Percentiles rank a stretch among this genome's conserved stretches.
Evolutionary conservation across 106 monocot genomes (phyloP).

Genomic region (Phalaenopsis aphrodite): DNA sequence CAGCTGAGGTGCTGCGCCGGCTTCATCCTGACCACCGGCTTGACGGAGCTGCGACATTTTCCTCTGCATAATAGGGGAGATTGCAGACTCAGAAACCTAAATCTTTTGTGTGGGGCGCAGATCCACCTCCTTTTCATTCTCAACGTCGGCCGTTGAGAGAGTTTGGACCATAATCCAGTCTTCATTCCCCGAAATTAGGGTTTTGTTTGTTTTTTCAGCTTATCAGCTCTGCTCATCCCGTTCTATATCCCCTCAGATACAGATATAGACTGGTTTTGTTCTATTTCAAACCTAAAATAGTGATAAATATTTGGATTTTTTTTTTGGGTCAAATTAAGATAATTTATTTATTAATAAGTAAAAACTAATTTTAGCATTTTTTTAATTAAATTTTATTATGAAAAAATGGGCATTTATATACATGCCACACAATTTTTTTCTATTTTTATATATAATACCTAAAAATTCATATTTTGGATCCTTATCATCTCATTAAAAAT

Average conservation of each 20-base stretch:
- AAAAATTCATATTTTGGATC: no score
- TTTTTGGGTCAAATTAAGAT: no score
- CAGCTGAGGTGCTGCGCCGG: constrained; percentile 2
- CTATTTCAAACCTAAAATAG: not conserved
- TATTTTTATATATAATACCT: no score
- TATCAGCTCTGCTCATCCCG: not conserved
- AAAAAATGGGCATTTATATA: no score
- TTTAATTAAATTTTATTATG: no score
- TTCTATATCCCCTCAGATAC: no score
- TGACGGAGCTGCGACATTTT: not conserved
- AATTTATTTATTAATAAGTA: no score
- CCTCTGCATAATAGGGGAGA: not conserved
- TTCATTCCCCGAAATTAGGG: constrained; percentile 4
- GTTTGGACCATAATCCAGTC: constrained; percentile 3
- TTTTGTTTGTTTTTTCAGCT: not conserved
- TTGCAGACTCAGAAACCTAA: not conserved
- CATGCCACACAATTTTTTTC: no score
- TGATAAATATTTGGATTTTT: no score
- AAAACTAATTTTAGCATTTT: no score
- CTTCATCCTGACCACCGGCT: not conserved
- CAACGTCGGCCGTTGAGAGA: not conserved
- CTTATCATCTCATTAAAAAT: no score
- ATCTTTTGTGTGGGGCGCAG: not conserved
- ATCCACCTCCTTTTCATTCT: constrained; percentile 1
- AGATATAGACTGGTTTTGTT: not conserved